Evolutionary conservation across 495 filamentous ascomycete species (phyloP).

Genomic region (Bacidia gigantensis): DNA sequence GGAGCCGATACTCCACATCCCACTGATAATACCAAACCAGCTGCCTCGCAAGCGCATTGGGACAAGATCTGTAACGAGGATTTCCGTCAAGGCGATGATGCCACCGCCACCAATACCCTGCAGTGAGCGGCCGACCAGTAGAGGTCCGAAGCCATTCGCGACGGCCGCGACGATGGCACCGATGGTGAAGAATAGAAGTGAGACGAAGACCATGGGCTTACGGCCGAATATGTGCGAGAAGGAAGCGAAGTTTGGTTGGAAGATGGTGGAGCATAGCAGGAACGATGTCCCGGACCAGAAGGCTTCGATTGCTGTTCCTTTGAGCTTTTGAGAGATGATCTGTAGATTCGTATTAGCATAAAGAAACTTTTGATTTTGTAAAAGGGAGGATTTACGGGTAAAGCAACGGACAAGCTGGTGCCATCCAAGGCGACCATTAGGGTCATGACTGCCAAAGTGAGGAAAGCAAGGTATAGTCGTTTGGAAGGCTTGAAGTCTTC

Average conservation of each 20-base stretch:
- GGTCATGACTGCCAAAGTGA: constrained; percentile 44
- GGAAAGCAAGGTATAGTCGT: constrained; percentile 26
- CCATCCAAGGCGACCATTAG: constrained; percentile 61
- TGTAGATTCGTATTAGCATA: constrained; percentile 8
- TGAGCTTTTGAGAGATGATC: constrained; percentile 30
- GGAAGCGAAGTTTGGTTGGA: constrained; percentile 35
- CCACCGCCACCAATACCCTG: constrained; percentile 67
- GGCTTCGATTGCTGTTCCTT: constrained; percentile 41
- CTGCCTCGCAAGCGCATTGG: constrained; percentile 29
- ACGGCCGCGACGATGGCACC: constrained; percentile 24
- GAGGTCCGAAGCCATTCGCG: constrained; percentile 41
- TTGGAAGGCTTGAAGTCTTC: constrained; percentile 17
- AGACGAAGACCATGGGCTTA: constrained; percentile 26
- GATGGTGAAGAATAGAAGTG: constrained; percentile 20
- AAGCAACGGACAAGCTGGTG: constrained; percentile 57
- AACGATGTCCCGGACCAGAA: constrained; percentile 48
- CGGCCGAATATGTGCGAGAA: constrained; percentile 23
- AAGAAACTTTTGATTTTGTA: neutral
- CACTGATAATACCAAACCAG: constrained; percentile 38
- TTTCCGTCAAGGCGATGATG: constrained; percentile 46
- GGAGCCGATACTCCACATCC: constrained; percentile 52
- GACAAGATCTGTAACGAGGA: constrained; percentile 52
- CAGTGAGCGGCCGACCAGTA: constrained; percentile 50
- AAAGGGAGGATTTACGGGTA: constrained; percentile 35
- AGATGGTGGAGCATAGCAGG: constrained; percentile 36